Base-by-base conservation (phyloP, 1,284 basidiomycete genomes). In the Rhodotorula sp. region DNA sequence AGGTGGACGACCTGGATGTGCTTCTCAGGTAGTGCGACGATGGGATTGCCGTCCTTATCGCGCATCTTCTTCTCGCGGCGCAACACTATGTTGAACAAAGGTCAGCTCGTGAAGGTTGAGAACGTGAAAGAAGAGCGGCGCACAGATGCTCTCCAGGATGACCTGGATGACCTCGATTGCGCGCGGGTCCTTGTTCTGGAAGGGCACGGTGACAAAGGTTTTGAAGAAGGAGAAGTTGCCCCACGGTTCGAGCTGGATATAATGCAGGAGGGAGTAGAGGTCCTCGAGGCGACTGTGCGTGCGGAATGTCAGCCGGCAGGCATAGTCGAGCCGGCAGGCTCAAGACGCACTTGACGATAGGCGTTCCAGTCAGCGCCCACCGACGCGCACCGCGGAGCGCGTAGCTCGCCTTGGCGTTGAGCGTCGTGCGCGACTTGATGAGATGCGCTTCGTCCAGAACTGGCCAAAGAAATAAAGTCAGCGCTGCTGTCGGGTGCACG, bases 41-140 rank as follows among this genome's bases (percentile, higher is more conserved):
- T 97, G 55, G 86, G 87, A 62, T 91, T 90, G 4, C 96, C 96
- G 77, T 95, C 88, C 57, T 84, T 86, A 82, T 97, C 96, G 58
- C 88, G 88, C 91, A 94, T 97, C 70, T 87, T 90, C 84, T 99
- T 99, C 81, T 98, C 95, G 72, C 96, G 87, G n/a, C 96, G 87
- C 4, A 99, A 84, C 7, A 99, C 75, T 65, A 73, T 70, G 41
- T 5, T 8, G 34, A 21, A 4, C 19, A 13, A 27, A 12, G 4
- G 45, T 13, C 9, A 27, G 62, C 7, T 17, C 4, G 44, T 0
- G 21, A 25, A 21, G 21, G 0, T 23, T 23, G 48, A 42, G 56
- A 8, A 45, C 25, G 27, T 45, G 23, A 21, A 46, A 41, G 8
- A 12, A 58, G 41, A 23, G 23, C 2, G 19, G 49, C 74, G 53